A percentile compares a stretch with the other conserved stretches of the same genome.
Evolutionary conservation across 2,329 filamentous ascomycete genomes (phyloP).

Genomic region (Sporothrix pseudoabietina): DNA sequence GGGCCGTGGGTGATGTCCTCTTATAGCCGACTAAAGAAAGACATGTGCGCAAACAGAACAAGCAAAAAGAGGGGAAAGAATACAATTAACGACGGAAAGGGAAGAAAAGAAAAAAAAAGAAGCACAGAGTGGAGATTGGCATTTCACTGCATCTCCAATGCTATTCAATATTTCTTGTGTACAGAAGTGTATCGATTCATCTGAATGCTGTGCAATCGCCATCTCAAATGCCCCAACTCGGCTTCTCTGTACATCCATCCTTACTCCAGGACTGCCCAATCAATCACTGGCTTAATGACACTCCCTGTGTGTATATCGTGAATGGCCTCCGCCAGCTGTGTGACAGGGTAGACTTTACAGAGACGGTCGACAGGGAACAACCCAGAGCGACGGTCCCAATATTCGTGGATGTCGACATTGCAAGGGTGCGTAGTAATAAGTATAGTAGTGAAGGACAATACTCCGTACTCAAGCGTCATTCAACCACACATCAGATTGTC

Average conservation of each 20-base stretch:
- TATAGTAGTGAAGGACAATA: not conserved
- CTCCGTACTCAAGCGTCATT: not conserved
- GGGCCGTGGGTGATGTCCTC: no score
- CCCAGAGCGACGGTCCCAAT: not conserved
- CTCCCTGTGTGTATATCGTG: not conserved
- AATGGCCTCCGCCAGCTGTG: not conserved
- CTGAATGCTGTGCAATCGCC: not conserved
- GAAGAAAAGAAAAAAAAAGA: no score
- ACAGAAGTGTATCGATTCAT: not conserved
- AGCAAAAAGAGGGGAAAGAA: not conserved
- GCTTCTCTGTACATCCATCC: not conserved
- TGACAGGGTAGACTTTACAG: not conserved
- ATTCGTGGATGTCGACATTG: not conserved
- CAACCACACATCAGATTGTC: no score
- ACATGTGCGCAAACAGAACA: not conserved
- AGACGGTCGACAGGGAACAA: not conserved
- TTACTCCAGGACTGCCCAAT: not conserved
- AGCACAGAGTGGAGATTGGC: no score
- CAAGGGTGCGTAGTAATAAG: not conserved
- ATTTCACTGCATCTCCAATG: no score
- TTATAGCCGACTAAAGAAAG: not conserved
- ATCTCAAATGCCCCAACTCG: not conserved
- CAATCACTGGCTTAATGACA: not conserved
- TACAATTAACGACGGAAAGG: no score
- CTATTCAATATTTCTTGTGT: no score